A percentile compares a stretch with the other conserved stretches of the same genome.
Conservation (phyloP, 2,329 filamentous ascomycete species). For the Aspergillus tamarii region DNA sequence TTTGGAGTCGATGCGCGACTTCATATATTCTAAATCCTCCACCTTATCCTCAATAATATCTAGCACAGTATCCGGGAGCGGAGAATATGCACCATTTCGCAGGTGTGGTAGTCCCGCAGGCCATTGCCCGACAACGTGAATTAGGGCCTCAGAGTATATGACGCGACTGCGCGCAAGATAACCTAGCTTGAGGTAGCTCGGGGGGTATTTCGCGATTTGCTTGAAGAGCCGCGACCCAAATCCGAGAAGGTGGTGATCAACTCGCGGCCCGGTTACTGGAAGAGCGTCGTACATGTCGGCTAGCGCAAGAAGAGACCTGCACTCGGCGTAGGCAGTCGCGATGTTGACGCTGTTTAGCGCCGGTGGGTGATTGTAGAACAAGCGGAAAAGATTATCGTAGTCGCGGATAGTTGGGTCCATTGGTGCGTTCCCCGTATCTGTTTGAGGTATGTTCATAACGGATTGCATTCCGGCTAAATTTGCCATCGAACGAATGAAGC, state of each 20-base stretch:
- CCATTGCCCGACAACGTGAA: slow-evolving; percentile 96
- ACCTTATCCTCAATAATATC: slow-evolving; percentile 95
- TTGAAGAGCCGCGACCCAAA: slow-evolving; percentile 92
- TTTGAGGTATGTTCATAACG: slow-evolving; percentile 53
- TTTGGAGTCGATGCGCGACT: slow-evolving; percentile 76
- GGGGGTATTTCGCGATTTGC: slow-evolving; percentile 94
- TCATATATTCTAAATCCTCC: slow-evolving; percentile 83
- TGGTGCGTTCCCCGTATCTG: slow-evolving; percentile 61
- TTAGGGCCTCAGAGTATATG: slow-evolving; percentile 83
- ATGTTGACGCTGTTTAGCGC: slow-evolving; percentile 83
- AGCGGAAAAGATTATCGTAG: slow-evolving; percentile 93
- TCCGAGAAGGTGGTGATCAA: slow-evolving; percentile 90
- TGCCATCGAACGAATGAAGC: slow-evolving; percentile 86
- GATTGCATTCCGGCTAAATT: slow-evolving; percentile 67
- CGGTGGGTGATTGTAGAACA: slow-evolving; percentile 93
- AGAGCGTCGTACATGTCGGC: slow-evolving; percentile 96
- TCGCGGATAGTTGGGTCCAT: slow-evolving; percentile 78
- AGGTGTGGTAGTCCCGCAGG: slow-evolving; percentile 78
- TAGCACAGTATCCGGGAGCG: slow-evolving; percentile 73
- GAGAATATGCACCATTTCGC: slow-evolving; percentile 55
- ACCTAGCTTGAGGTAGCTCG: slow-evolving; percentile 86
- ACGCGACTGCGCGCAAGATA: slow-evolving; percentile 82
- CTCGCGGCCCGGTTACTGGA: slow-evolving; percentile 80
- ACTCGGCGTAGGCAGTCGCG: slow-evolving; percentile 88
- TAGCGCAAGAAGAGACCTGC: slow-evolving; percentile 82